A percentile compares a stretch with the other conserved stretches of the same genome.
These are phyloP conservation scores for Yamadazyma triangularis DNA, from an alignment of 1,139 yeast genomes.

Conservation along the genomic window DNA sequence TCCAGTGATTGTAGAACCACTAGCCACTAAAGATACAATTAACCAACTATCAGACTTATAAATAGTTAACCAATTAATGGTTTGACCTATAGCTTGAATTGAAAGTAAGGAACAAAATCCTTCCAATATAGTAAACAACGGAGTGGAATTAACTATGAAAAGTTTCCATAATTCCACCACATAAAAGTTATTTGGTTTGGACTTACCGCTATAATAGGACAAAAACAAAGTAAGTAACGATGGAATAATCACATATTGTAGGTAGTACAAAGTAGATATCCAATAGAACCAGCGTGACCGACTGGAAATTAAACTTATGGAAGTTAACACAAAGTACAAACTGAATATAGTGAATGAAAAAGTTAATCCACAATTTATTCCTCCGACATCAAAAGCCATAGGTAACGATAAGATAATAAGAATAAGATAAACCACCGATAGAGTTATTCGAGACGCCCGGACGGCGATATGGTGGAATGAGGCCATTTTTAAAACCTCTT, in stretches of 20 bases:
- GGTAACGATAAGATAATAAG: conserved; percentile 83
- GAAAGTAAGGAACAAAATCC: conserved; percentile 88
- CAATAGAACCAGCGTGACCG: conserved; percentile 45
- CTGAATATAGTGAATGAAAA: conserved; percentile 73
- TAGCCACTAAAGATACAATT: conserved; percentile 64
- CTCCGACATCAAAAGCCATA: conserved; percentile 93
- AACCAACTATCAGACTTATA: conserved; percentile 75
- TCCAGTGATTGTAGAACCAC: conserved; percentile 73
- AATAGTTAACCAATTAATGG: conserved; percentile 67
- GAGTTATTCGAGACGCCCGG: conserved; percentile 22
- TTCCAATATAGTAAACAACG: conserved; percentile 81
- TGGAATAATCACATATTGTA: conserved; percentile 82
- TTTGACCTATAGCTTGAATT: conserved; percentile 87
- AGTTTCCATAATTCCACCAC: conserved; percentile 54
- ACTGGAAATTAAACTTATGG: conserved; percentile 56
- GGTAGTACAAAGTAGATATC: conserved; percentile 63
- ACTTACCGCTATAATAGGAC: conserved; percentile 36
- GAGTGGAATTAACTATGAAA: conserved; percentile 74
- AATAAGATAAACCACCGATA: conserved; percentile 57
- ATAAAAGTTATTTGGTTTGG: conserved; percentile 6
- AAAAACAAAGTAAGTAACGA: conserved; percentile 72
- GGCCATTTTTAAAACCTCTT: background rate
- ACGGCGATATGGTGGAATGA: background rate
- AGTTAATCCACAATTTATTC: conserved; percentile 81
- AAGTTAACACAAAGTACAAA: conserved; percentile 68